These are phyloP conservation scores for Thelephora ganbajun DNA, from an alignment of 768 basidiomycete species.

Conservation along the genomic window DNA sequence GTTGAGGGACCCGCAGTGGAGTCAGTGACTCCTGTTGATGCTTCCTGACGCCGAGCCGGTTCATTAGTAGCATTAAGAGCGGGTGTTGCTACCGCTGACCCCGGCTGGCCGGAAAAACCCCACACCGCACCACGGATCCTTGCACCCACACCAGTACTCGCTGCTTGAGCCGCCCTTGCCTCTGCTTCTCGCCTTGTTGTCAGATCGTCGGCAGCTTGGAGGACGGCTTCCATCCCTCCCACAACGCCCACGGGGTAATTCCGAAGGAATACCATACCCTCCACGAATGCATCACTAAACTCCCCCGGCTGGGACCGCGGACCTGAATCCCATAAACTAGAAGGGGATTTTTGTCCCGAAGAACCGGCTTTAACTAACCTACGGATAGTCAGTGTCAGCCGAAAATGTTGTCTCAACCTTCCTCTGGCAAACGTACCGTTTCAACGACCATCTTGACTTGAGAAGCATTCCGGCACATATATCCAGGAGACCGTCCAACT, in stretches of 20 bases:
- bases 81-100: slow-evolving; percentile 23
- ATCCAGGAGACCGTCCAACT: slow-evolving; percentile 57
- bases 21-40: slow-evolving; percentile 23
- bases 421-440: slow-evolving; percentile 27
- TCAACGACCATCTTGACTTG: slow-evolving; percentile 36
- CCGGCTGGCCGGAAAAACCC: slow-evolving; percentile 47
- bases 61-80: slow-evolving; percentile 19
- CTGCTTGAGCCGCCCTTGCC: slow-evolving; percentile 16
- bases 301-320: slow-evolving; percentile 35
- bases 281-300: slow-evolving; percentile 49
- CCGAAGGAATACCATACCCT: slow-evolving; percentile 51
- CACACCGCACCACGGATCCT: slow-evolving; percentile 49
- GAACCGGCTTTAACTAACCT: slow-evolving; percentile 39
- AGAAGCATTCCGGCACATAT: slow-evolving; percentile 60
- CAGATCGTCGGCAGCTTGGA: slow-evolving; percentile 58
- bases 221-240: slow-evolving; percentile 56
- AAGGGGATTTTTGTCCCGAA: slow-evolving; percentile 13
- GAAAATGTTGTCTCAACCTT: not conserved
- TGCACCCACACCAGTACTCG: slow-evolving; percentile 28
- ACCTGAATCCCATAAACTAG: slow-evolving; percentile 36
- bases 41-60: slow-evolving; percentile 23
- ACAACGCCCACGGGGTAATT: slow-evolving; percentile 48
- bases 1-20: slow-evolving; percentile 13
- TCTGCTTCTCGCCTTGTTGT: slow-evolving; percentile 33
- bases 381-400: not conserved